Percentiles rank a stretch among this genome's conserved stretches.
Evolutionary conservation across 2,329 filamentous ascomycete genomes (phyloP).

Genomic region (Lasiodiplodia sp.): DNA sequence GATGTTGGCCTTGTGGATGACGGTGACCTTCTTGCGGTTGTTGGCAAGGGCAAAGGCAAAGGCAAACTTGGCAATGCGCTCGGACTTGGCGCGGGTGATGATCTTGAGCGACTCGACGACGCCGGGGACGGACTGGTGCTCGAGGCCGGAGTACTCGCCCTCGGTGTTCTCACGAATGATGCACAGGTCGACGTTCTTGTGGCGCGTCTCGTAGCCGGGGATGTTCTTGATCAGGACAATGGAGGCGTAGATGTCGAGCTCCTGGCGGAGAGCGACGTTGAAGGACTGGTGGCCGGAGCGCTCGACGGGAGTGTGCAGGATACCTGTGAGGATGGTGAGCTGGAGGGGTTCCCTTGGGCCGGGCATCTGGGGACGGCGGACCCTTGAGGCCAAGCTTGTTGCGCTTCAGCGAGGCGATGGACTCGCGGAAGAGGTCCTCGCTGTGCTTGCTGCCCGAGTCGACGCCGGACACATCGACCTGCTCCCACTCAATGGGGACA

Average conservation of each 20-base stretch:
- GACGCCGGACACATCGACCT: conserved; percentile 93
- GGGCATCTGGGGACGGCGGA: conserved; percentile 32
- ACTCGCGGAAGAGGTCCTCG: conserved; percentile 94
- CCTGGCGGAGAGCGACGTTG: conserved; percentile 98
- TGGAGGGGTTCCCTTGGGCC: conserved; percentile 7
- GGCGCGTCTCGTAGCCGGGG: conserved; percentile 95
- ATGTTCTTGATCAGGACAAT: conserved; percentile 99
- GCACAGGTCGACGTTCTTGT: conserved; percentile 96
- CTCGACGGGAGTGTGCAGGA: conserved; percentile 96
- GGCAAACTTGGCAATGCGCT: conserved; percentile 98
- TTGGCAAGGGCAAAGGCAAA: conserved; percentile 98
- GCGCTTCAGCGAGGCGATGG: conserved; percentile 91
- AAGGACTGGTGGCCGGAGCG: conserved; percentile 98
- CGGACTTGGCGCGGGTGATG: conserved; percentile 98
- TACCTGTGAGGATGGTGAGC: conserved; percentile 55
- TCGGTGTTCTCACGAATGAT: conserved; percentile 99
- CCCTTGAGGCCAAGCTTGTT: conserved; percentile 99
- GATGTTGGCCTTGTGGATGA: conserved; percentile 99
- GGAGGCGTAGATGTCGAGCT: conserved; percentile 99
- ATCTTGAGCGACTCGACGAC: conserved; percentile 99
- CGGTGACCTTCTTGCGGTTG: conserved; percentile 98
- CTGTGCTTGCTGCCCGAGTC: conserved; percentile 85
- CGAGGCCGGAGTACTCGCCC: conserved; percentile 98
- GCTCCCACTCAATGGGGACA: conserved; percentile 98
- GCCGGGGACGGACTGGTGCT: conserved; percentile 95